A percentile compares a stretch with the other conserved stretches of the same genome.
These are phyloP conservation scores for Mrakia frigida DNA, from an alignment of 768 basidiomycete species.

Conservation along the genomic window DNA sequence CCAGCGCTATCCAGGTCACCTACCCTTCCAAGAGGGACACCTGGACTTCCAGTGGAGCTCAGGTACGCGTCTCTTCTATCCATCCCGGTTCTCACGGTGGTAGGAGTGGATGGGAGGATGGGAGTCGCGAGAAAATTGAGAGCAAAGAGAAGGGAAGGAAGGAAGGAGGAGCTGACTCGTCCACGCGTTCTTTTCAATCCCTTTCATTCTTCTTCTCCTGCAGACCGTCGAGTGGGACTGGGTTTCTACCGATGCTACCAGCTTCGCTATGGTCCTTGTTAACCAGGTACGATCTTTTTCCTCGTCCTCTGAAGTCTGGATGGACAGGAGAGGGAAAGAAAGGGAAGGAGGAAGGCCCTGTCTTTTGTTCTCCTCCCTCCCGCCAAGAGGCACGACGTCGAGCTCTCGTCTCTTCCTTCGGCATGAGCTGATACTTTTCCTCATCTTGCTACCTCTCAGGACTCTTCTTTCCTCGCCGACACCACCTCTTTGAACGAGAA, in stretches of 20 bases:
- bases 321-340: not conserved
- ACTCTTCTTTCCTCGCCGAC: slow-evolving; percentile 38
- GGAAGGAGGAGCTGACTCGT: not conserved
- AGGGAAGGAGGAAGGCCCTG: not conserved
- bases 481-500: slow-evolving; percentile 55
- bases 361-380: too few species aligned
- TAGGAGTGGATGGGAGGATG: not conserved
- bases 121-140: not conserved
- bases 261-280: slow-evolving; percentile 64
- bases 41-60: slow-evolving; percentile 54
- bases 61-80: slow-evolving; percentile 41
- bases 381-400: not conserved
- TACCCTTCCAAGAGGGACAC: slow-evolving; percentile 46
- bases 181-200: not conserved
- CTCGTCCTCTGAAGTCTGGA: not conserved
- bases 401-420: slow-evolving; percentile 33
- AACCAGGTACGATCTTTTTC: slow-evolving; percentile 50
- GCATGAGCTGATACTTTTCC: slow-evolving; percentile 37
- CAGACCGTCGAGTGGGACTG: slow-evolving; percentile 57
- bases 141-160: not conserved
- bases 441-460: slow-evolving; percentile 37
- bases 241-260: slow-evolving; percentile 61
- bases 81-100: not conserved
- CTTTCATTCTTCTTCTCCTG: slow-evolving; percentile 4
- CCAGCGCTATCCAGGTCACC: slow-evolving; percentile 61